Evolutionary conservation across 2,329 filamentous ascomycete genomes (phyloP), one percentile per base, ranked within the genome.

Genomic region (Trichoderma lentiforme): DNA sequence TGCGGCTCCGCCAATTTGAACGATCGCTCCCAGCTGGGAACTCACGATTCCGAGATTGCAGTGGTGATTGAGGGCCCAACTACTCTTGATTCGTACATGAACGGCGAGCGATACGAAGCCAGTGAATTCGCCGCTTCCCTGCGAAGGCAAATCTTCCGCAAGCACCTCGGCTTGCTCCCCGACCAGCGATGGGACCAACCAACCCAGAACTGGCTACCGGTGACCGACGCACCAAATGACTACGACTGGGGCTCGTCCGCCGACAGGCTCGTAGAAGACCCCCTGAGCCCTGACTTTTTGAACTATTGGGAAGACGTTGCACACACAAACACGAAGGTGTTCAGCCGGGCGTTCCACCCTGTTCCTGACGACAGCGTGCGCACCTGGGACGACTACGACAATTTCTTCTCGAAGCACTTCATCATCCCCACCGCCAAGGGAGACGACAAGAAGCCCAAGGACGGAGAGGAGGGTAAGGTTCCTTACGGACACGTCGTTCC

Each of bases 41-140:
- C 89, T 72, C 94, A 96, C 81, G 94, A 97, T 82, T 93, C 91
- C 1, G 94, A 97, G 80, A 93, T 97, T 70, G 93, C 94, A n/a
- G 92, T 97, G 74, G 87, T 97, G 71, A 93, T 97, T 77, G 92
- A 96, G 79, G 94, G 97, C 79, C 88, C 89, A 2, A 88, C 90
- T 1, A 84, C 90, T 1, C 84, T 97, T 18, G 88, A 92, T 15
- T 91, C 90, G 21, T 83, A 81, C 73, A 97, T 97, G 93, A 87
- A 91, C 74, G 93, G 93, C 3, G 84, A 86, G 26, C 89, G 89
- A 0, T 97, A 87, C 83, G 87, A 85, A 36, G 95, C 93, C 8
- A 91, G 90, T 9, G 87, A 88, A 71, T 95, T 95, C 78, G 94
- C 94, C 1, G 85, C 93, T 6, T 93, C 91, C 1, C 90, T 98